Evolutionary conservation across 164 flowering plant species (phyloP).

Genomic region (Hamamelis virginiana): DNA sequence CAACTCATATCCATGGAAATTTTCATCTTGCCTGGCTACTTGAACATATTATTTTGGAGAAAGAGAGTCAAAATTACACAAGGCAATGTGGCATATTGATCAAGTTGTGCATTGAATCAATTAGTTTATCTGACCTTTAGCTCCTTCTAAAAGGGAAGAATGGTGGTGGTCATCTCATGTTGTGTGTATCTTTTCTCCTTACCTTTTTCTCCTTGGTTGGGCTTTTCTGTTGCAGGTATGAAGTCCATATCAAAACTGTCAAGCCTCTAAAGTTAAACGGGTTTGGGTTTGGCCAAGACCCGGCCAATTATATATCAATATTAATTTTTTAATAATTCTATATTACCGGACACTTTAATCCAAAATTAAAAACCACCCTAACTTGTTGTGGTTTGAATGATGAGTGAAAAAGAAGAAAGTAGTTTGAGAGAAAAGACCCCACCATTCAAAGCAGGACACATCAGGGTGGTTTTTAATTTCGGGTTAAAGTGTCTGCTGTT

Average conservation of each 20-base stretch:
- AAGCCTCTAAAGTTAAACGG: too few species aligned
- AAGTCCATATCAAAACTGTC: background rate
- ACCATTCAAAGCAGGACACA: too few species aligned
- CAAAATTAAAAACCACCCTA: too few species aligned
- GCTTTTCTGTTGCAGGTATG: background rate
- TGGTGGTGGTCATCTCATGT: too few species aligned
- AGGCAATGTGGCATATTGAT: background rate
- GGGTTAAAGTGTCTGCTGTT: too few species aligned
- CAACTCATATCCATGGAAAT: background rate
- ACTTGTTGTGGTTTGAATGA: too few species aligned
- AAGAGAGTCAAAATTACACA: background rate
- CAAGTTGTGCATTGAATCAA: slow-evolving; percentile 22
- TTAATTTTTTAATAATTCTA: background rate
- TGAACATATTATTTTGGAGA: background rate
- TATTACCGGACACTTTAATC: too few species aligned
- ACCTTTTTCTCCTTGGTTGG: background rate
- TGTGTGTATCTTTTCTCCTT: background rate
- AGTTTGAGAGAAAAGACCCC: too few species aligned
- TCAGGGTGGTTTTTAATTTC: too few species aligned
- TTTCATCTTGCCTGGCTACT: background rate
- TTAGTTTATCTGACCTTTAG: slow-evolving; percentile 9
- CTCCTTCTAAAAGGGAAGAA: slow-evolving; percentile 3
- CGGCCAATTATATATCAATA: too few species aligned
- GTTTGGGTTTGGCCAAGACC: too few species aligned
- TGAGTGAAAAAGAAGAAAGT: too few species aligned